A percentile compares a stretch with the other conserved stretches of the same genome.
Conservation (phyloP, 176 grass and related monocot species). For the Cenchrus americanus region DNA sequence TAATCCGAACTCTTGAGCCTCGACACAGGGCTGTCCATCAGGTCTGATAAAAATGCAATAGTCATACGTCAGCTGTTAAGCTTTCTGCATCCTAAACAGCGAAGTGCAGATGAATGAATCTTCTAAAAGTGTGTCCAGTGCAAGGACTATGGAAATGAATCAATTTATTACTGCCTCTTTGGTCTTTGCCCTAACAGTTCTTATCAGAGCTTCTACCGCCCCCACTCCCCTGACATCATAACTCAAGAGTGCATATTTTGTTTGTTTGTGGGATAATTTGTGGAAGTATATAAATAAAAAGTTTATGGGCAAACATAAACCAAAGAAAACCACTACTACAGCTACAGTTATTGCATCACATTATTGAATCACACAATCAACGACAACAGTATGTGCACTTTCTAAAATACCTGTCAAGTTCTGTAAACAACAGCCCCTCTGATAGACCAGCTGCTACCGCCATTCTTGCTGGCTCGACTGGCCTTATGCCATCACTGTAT, state of each 20-base stretch:
- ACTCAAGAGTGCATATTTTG: background rate
- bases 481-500: constrained; percentile 87
- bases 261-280: constrained; percentile 1
- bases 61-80: background rate
- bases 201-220: background rate
- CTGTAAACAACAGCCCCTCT: constrained; percentile 69
- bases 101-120: background rate
- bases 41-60: constrained; percentile 50
- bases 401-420: constrained; percentile 83
- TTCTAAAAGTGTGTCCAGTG: background rate
- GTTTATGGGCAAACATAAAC: background rate
- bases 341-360: background rate
- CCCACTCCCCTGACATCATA: background rate
- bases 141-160: background rate
- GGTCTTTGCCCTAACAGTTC: background rate
- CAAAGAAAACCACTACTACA: background rate
- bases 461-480: constrained; percentile 63
- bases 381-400: background rate
- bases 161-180: background rate
- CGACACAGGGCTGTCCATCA: constrained; percentile 76
- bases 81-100: background rate
- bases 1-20: constrained; percentile 78
- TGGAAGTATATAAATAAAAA: background rate
- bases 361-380: background rate
- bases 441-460: constrained; percentile 45